A percentile compares a stretch with the other conserved stretches of the same genome.
phyloP scores from a whole-genome alignment of 2,329 filamentous ascomycete genomes.

The Fonsecaea monophora region DNA sequence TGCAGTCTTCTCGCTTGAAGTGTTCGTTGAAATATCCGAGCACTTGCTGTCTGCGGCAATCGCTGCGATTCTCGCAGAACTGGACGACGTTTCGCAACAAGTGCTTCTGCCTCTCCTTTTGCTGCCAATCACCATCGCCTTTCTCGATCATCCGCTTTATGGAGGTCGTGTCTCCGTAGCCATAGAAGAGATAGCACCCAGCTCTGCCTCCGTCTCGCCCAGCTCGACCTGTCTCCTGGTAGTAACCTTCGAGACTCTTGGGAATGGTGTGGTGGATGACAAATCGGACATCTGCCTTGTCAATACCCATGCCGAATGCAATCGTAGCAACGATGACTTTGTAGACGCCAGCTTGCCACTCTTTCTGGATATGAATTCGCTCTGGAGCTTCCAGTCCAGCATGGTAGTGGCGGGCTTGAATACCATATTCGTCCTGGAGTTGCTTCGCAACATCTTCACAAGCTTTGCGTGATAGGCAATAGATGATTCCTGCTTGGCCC shows the following conservation, averaged over 20 bases:
- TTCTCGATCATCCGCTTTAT: conserved; percentile 82
- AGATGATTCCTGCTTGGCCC: conserved; percentile 85
- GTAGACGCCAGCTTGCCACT: conserved; percentile 80
- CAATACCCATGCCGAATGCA: conserved; percentile 99
- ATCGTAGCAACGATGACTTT: conserved; percentile 98
- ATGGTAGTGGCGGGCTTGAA: conserved; percentile 85
- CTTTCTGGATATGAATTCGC: conserved; percentile 73
- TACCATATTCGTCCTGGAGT: conserved; percentile 65
- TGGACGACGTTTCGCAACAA: conserved; percentile 87
- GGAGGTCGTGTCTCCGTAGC: conserved; percentile 75
- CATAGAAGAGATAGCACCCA: conserved; percentile 88
- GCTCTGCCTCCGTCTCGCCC: conserved; percentile 88
- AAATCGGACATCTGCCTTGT: conserved; percentile 95
- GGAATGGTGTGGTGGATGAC: conserved; percentile 93
- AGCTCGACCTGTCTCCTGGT: conserved; percentile 95
- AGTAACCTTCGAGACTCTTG: conserved; percentile 96
- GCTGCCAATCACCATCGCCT: conserved; percentile 75
- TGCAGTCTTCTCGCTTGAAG: conserved; percentile 75
- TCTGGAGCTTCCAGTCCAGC: conserved; percentile 73
- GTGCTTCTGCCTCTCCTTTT: conserved; percentile 80
- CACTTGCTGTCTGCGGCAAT: conserved; percentile 87
- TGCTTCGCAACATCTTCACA: conserved; percentile 80
- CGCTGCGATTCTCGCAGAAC: conserved; percentile 86
- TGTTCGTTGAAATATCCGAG: conserved; percentile 92
- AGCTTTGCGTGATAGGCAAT: conserved; percentile 83